Evolutionary conservation across 2,329 filamentous ascomycete genomes (phyloP), one percentile per base, ranked within the genome.

Genomic region (Colletotrichum incanum): DNA sequence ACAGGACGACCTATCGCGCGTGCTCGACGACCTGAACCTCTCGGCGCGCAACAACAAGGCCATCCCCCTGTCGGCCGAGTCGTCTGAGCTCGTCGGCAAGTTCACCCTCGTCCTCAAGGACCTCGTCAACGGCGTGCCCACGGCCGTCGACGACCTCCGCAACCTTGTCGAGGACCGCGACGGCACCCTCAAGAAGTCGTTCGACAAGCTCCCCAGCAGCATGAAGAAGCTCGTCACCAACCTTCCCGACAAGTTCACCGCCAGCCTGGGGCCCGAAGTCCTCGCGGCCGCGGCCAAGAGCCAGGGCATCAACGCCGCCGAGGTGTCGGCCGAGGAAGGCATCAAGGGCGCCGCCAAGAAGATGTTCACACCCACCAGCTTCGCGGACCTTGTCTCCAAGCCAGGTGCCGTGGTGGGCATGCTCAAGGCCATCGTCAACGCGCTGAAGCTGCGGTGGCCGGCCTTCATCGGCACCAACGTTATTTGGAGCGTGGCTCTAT

Each of bases 91-190:
- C 39, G 89, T 98, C 63, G 89, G 91, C 65, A 91, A 92, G 74
- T 99, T 99, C 86, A 97, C 94, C 1, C 87, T 95, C 67, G 92
- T 98, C 43, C 93, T 99, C 79, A 96, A 96, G 80, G 96, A 99
- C 80, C 89, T 98, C 20, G 90, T 96, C 77, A 95, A 95, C 79
- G 96, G 96, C 73, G 96, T 94, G 1, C 96, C 96, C 3, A 98
- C 96, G 0, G 96, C 96, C 3, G 98, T 97, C 81, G 89, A 93
- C 78, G 96, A 99, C 80, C 91, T 99, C n/a, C 91, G 86, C 3
- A 77, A 79, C 18, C 86, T 93, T 28, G 81, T 92, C 54, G 88
- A 91, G 71, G 89, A 92, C 78, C 86, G 86, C 72, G 89, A 92
- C 77, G 87, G 88, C 71, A 84, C 86, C n/a, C 84, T 92, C n/a